Percentiles rank a stretch among this genome's conserved stretches.
These are phyloP conservation scores for Penicillium bovifimosum DNA, from an alignment of 495 filamentous ascomycete genomes.

Conservation along the genomic window DNA sequence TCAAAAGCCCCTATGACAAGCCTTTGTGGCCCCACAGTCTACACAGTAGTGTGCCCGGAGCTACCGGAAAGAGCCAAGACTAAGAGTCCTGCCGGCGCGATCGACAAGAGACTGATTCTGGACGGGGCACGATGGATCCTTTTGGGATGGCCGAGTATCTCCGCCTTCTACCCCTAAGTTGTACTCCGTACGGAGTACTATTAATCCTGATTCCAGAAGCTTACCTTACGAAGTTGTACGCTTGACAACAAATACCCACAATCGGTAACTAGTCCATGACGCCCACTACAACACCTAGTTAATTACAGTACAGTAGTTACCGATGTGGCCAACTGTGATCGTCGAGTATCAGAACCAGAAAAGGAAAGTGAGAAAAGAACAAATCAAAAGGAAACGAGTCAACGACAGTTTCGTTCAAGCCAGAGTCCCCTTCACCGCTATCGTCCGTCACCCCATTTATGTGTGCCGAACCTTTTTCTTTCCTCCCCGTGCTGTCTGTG, in stretches of 20 bases:
- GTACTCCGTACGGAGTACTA: background rate
- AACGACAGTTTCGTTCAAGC: background rate
- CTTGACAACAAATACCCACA: no score
- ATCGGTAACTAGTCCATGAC: no score
- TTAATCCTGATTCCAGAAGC: no score
- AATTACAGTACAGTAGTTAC: no score
- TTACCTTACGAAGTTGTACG: no score
- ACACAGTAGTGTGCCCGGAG: background rate
- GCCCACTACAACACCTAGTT: background rate
- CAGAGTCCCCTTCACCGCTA: background rate
- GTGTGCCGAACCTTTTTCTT: background rate
- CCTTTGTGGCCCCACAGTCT: background rate
- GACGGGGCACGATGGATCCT: no score
- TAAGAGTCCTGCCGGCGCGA: no score
- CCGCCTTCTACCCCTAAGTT: background rate
- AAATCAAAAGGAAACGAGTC: no score
- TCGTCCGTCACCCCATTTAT: background rate
- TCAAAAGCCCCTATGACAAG: constrained; percentile 2
- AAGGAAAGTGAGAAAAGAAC: background rate
- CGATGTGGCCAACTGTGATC: background rate
- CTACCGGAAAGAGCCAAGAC: background rate
- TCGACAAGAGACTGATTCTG: background rate
- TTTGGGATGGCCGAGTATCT: background rate
- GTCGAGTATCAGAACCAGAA: background rate
- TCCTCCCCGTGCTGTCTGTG: background rate